Percentiles rank a stretch among this genome's conserved stretches.
Conservation (phyloP, 306 rosid genomes). For the Bauhinia variegata region DNA sequence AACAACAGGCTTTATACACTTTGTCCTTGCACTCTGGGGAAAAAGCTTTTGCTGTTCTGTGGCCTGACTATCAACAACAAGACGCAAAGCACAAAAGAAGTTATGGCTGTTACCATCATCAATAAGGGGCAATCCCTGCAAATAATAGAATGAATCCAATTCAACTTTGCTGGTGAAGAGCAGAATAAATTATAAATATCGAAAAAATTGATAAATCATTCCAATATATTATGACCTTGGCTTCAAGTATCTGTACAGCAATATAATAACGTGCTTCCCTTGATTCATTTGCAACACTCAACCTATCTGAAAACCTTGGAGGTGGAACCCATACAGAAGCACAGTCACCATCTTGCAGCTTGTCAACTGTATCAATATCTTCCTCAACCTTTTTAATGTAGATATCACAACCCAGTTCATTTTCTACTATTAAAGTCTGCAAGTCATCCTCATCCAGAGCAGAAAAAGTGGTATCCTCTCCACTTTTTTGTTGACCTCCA, state of each 20-base stretch:
- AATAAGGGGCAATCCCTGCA: conserved; percentile 75
- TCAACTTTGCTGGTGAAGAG: conserved; percentile 29
- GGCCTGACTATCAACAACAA: conserved; percentile 76
- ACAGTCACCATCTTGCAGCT: conserved; percentile 61
- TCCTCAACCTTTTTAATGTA: conserved; percentile 74
- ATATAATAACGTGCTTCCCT: conserved; percentile 85
- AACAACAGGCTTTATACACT: conserved; percentile 81
- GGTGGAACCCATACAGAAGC: conserved; percentile 89
- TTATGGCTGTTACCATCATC: conserved; percentile 94
- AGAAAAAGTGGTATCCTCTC: conserved; percentile 65
- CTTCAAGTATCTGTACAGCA: conserved; percentile 85
- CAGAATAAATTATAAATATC: background rate
- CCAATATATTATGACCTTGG: conserved; percentile 67
- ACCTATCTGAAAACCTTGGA: conserved; percentile 85
- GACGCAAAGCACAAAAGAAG: conserved; percentile 98
- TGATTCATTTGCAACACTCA: conserved; percentile 77
- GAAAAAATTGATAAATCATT: conserved; percentile 27
- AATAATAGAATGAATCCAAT: conserved; percentile 30
- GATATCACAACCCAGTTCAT: conserved; percentile 86
- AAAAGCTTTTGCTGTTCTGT: conserved; percentile 92
- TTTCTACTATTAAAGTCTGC: conserved; percentile 83
- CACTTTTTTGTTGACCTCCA: conserved; percentile 52
- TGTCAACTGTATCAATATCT: conserved; percentile 58
- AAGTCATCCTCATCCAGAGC: conserved; percentile 95
- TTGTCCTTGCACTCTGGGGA: conserved; percentile 99